Percentiles rank a stretch among this genome's conserved stretches.
Conservation (phyloP, 305 asterid genomes). For the Lippia alba region DNA sequence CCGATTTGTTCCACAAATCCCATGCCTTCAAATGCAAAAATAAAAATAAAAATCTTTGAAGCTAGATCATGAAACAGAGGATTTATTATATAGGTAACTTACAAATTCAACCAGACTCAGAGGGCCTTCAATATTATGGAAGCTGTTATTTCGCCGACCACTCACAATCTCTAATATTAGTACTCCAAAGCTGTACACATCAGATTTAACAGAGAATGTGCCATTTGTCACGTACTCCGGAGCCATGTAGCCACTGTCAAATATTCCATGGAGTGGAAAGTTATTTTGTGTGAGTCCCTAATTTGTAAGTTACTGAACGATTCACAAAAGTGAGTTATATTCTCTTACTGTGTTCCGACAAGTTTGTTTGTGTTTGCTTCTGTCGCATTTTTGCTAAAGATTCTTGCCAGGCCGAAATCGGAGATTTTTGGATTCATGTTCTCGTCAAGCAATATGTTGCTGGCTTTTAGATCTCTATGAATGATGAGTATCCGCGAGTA, state of each 20-base stretch:
- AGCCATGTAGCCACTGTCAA: slow-evolving; percentile 24
- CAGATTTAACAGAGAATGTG: neutral
- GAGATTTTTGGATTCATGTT: slow-evolving; percentile 40
- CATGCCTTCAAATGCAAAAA: no score
- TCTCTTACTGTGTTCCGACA: slow-evolving; percentile 39
- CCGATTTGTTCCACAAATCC: slow-evolving; percentile 3
- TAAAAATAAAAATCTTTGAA: no score
- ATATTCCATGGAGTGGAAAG: neutral
- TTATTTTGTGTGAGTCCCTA: no score
- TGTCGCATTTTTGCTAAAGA: slow-evolving; percentile 28
- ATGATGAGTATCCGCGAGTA: slow-evolving; percentile 35
- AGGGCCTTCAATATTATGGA: slow-evolving; percentile 8
- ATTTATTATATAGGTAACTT: no score
- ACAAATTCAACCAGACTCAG: slow-evolving; percentile 14
- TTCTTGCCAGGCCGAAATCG: slow-evolving; percentile 43
- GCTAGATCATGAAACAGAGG: no score
- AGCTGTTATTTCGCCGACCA: slow-evolving; percentile 9
- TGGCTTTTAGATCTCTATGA: slow-evolving; percentile 38
- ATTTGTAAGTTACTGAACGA: no score
- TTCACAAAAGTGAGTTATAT: no score
- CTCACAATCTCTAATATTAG: slow-evolving; percentile 10
- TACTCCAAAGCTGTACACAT: slow-evolving; percentile 10
- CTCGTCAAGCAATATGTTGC: slow-evolving; percentile 37
- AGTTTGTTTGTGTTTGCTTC: slow-evolving; percentile 35
- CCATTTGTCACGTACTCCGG: neutral